Percentiles rank a stretch among this genome's conserved stretches.
These are phyloP conservation scores for Trametes maxima DNA, from an alignment of 768 basidiomycete species.

Conservation along the genomic window DNA sequence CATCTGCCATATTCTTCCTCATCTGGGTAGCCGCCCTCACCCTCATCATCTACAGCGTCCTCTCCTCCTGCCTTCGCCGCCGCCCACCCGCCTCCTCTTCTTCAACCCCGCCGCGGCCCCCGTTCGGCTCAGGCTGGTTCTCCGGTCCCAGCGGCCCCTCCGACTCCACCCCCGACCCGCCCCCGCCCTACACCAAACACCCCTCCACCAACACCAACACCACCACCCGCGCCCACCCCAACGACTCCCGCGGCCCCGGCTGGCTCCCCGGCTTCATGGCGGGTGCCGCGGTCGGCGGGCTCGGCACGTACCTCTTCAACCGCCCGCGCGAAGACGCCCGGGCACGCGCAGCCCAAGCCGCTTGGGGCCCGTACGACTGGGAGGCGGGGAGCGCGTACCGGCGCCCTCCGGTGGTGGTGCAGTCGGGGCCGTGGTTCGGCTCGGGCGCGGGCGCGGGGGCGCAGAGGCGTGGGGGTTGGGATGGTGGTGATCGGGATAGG, in stretches of 20 bases:
- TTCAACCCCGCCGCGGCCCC: constrained; percentile 36
- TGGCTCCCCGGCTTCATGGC: constrained; percentile 86
- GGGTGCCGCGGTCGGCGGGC: constrained; percentile 73
- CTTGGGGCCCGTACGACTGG: constrained; percentile 54
- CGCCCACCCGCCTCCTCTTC: constrained; percentile 36
- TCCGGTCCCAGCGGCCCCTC: constrained; percentile 43
- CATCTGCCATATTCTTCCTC: constrained; percentile 53
- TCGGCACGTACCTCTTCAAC: constrained; percentile 62
- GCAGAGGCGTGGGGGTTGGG: constrained; percentile 24
- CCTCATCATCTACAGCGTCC: constrained; percentile 58
- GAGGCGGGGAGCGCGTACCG: constrained; percentile 44
- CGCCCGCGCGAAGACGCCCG: constrained; percentile 31
- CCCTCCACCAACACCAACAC: constrained; percentile 32
- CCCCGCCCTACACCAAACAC: constrained; percentile 58
- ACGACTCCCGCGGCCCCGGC: constrained; percentile 31
- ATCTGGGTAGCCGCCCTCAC: constrained; percentile 57
- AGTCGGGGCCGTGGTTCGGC: constrained; percentile 27
- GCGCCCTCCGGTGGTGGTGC: constrained; percentile 29
- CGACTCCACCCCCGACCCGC: constrained; percentile 38
- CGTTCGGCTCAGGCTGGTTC: constrained; percentile 54
- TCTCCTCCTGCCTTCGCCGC: constrained; percentile 54
- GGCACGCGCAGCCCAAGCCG: constrained; percentile 26
- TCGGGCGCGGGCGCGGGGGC: constrained; percentile 5
- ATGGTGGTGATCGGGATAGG: constrained; percentile 51
- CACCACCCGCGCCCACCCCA: constrained; percentile 22